Base-by-base conservation (phyloP, 192 early-diverging fungal genomes). In the Funneliformis geosporum region DNA sequence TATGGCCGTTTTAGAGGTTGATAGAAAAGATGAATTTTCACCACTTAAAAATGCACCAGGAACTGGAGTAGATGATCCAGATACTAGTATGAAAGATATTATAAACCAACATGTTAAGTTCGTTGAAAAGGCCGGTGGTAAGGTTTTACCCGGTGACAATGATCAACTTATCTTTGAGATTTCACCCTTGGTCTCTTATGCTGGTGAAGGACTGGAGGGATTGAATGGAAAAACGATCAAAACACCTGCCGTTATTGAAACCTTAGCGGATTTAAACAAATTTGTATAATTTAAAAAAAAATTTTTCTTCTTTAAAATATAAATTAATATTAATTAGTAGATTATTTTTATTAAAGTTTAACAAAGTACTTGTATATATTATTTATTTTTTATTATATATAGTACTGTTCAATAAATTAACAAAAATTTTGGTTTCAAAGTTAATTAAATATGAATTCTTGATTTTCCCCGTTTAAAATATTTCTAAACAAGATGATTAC, bases 1-100 rank as follows among this genome's bases (percentile, higher is more conserved):
- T 55, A 89, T 99, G 88, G 95, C 97, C 40, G 96, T 98, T 44
- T 89, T 99, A 60, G 96, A 99, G 83, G 92, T 93, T 50, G 92
- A 93, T 67, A 93, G 98, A 69, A 90, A 89, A 44, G 98, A 99
- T 71, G 97, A 99, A 87, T 99, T 99, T 81, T 95, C 94, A 23
- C 98, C 98, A 23, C 85, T 99, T 67, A 99, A 99, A 91, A 99
- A 99, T 82, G 97, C 95, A 10, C 96, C 97, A 8, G 96, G 96
- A 33, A 80, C 91, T 42, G 96, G 92, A 42, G 79, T 80, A 43
- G 98, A 99, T 85, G 93, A 91, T 79, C 98, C 98, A 44, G 97
- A 98, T 84, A 99, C 98, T 0, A 95, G 94, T 64, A 87, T 96
- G 70, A 88, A 90, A 18, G 96, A 98, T 80, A 95, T 98, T 46